phyloP scores from a whole-genome alignment of 352 stramenopile species.

The Paralagenidium karlingii region DNA sequence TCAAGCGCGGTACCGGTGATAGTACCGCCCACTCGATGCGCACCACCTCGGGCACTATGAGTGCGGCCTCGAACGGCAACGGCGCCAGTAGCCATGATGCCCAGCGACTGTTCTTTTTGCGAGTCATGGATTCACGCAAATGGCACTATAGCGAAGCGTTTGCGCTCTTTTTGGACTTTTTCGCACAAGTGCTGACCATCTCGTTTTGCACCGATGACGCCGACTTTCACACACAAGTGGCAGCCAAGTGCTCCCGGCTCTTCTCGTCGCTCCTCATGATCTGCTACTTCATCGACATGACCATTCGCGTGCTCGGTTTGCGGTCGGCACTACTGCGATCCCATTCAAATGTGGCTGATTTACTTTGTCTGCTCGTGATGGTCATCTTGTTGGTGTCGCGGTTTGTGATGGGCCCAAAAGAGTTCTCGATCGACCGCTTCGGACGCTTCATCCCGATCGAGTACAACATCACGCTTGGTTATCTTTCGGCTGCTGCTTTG shows the following conservation, averaged over 20 bases:
- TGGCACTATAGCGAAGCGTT: conserved; percentile 84
- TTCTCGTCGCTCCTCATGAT: conserved; percentile 66
- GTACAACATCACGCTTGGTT: conserved; percentile 57
- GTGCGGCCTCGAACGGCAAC: no score
- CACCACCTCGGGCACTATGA: no score
- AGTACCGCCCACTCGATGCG: no score
- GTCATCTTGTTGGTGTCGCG: conserved; percentile 32
- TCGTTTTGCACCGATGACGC: conserved; percentile 47
- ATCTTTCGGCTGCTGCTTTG: conserved; percentile 47
- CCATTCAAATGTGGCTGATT: conserved; percentile 69
- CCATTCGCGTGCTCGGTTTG: conserved; percentile 59
- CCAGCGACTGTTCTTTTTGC: conserved; percentile 73
- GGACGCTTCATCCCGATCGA: conserved; percentile 12
- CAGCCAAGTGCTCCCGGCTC: conserved; percentile 53
- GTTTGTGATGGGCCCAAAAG: conserved; percentile 28
- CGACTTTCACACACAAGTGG: conserved; percentile 45
- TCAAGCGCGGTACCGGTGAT: no score
- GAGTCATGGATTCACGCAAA: conserved; percentile 78
- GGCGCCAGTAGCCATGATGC: no score
- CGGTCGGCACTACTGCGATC: conserved; percentile 65
- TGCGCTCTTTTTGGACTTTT: conserved; percentile 77
- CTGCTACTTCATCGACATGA: conserved; percentile 77
- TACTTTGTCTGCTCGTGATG: conserved; percentile 59
- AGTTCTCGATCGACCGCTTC: conserved; percentile 1
- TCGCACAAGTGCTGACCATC: conserved; percentile 68